A percentile compares a stretch with the other conserved stretches of the same genome.
phyloP scores from a whole-genome alignment of 345 rosid genomes.

The Pelargonium nanum region DNA sequence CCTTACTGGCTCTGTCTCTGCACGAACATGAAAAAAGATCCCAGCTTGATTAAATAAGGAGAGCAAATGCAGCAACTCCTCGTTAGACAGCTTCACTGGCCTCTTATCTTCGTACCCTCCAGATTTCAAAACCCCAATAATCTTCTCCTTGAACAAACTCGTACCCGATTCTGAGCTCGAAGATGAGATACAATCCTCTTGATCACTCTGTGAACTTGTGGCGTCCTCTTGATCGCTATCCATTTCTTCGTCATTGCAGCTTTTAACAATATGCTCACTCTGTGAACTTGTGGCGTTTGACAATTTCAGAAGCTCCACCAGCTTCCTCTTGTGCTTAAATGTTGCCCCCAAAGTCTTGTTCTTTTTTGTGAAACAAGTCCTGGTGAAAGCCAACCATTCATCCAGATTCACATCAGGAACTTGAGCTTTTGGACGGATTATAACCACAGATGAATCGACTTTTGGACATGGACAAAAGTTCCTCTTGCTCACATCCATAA shows the following conservation, averaged over 20 bases:
- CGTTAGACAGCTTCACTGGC: constrained; percentile 60
- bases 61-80: constrained; percentile 51
- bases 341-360: constrained; percentile 82
- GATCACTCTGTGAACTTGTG: too few species aligned
- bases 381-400: constrained; percentile 77
- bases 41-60: constrained; percentile 62
- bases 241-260: constrained; percentile 13
- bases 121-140: constrained; percentile 34
- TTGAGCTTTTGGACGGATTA: constrained; percentile 59
- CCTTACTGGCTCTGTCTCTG: constrained; percentile 13
- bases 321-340: constrained; percentile 87
- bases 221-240: constrained; percentile 12
- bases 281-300: constrained; percentile 13
- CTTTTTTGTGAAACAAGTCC: constrained; percentile 68
- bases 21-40: constrained; percentile 38
- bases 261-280: constrained; percentile 8
- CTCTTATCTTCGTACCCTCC: constrained; percentile 63
- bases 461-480: constrained; percentile 80
- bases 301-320: constrained; percentile 42
- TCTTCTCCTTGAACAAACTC: constrained; percentile 44
- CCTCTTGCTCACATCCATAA: constrained; percentile 88
- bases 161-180: constrained; percentile 27
- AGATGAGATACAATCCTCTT: constrained; percentile 3
- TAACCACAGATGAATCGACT: constrained; percentile 79
- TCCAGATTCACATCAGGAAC: constrained; percentile 44